Percentiles rank a stretch among this genome's conserved stretches.
phyloP scores from a whole-genome alignment of 2,329 filamentous ascomycete species.

The Fusarium guadeloupense region DNA sequence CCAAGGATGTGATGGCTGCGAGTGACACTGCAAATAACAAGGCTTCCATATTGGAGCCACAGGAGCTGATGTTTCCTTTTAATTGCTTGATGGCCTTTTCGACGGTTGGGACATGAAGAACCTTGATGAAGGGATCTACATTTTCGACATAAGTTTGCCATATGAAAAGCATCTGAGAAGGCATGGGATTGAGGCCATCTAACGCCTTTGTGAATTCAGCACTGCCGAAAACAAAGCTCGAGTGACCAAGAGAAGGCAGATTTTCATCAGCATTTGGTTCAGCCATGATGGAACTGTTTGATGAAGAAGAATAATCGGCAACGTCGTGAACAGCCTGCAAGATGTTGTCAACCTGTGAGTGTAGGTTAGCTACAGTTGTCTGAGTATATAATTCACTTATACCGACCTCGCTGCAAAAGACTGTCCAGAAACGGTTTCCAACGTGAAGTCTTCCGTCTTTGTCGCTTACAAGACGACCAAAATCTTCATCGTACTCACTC shows the following conservation, averaged over 20 bases:
- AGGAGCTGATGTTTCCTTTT: conserved; percentile 35
- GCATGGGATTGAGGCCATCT: conserved; percentile 37
- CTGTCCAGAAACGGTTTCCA: conserved; percentile 46
- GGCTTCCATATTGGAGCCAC: conserved; percentile 28
- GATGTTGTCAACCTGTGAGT: conserved; percentile 43
- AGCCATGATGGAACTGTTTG: background rate
- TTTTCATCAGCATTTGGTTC: background rate
- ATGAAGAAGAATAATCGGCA: conserved; percentile 13
- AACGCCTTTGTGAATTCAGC: conserved; percentile 9
- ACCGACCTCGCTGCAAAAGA: conserved; percentile 45
- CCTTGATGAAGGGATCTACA: conserved; percentile 47
- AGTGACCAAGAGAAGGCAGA: conserved; percentile 8
- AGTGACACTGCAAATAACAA: conserved; percentile 44
- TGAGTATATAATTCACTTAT: fast-evolving
- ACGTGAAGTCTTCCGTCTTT: conserved; percentile 41
- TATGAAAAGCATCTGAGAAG: conserved; percentile 44
- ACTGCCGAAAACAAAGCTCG: conserved; percentile 36
- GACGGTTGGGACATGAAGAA: conserved; percentile 39
- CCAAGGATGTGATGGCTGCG: conserved; percentile 41
- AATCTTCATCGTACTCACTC: conserved; percentile 43
- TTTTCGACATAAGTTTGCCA: conserved; percentile 45
- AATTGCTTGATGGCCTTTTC: conserved; percentile 26
- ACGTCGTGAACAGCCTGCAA: conserved; percentile 45
- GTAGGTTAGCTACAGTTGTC: background rate
- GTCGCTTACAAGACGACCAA: conserved; percentile 42